Percentiles rank a stretch among this genome's conserved stretches.
Evolutionary conservation across 139 green algal species (phyloP).

Genomic region (Limnomonas spitsbergensis): DNA sequence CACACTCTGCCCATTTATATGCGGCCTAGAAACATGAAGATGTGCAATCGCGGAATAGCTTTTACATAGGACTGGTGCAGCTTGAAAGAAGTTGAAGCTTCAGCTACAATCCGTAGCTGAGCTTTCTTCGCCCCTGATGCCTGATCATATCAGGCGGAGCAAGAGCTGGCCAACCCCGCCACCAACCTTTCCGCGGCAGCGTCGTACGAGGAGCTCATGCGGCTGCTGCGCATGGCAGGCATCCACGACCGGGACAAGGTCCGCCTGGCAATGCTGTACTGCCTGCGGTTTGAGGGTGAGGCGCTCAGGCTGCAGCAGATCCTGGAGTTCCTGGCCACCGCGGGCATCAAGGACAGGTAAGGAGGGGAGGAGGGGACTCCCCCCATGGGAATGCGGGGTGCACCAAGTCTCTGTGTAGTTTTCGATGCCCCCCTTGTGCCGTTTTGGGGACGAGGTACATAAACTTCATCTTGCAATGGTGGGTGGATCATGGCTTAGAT

Average conservation of each 20-base stretch:
- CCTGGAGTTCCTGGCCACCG: slow-evolving; percentile 36
- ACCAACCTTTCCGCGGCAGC: slow-evolving; percentile 32
- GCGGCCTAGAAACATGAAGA: too few species aligned
- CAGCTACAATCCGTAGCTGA: too few species aligned
- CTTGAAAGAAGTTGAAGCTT: too few species aligned
- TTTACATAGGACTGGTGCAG: too few species aligned
- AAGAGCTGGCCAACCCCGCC: slow-evolving; percentile 81
- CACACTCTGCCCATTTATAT: too few species aligned
- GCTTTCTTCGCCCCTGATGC: too few species aligned
- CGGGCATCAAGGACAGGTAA: slow-evolving; percentile 28
- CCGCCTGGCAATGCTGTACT: slow-evolving; percentile 82
- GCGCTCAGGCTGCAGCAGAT: slow-evolving; percentile 27
- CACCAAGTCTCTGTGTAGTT: too few species aligned
- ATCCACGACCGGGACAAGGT: slow-evolving; percentile 45
- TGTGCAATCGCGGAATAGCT: too few species aligned
- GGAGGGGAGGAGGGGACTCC: background rate
- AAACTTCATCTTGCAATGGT: too few species aligned
- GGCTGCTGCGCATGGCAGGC: slow-evolving; percentile 28
- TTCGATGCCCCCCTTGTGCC: too few species aligned
- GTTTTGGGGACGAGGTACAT: too few species aligned
- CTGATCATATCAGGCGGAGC: slow-evolving; percentile 64
- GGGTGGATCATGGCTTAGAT: too few species aligned
- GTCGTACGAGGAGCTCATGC: slow-evolving; percentile 43
- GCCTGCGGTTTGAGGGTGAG: slow-evolving; percentile 85
- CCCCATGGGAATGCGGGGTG: background rate